Evolutionary conservation across 2,329 filamentous ascomycete species (phyloP), one percentile per base, ranked within the genome.

Genomic region (Botrytis deweyae): DNA sequence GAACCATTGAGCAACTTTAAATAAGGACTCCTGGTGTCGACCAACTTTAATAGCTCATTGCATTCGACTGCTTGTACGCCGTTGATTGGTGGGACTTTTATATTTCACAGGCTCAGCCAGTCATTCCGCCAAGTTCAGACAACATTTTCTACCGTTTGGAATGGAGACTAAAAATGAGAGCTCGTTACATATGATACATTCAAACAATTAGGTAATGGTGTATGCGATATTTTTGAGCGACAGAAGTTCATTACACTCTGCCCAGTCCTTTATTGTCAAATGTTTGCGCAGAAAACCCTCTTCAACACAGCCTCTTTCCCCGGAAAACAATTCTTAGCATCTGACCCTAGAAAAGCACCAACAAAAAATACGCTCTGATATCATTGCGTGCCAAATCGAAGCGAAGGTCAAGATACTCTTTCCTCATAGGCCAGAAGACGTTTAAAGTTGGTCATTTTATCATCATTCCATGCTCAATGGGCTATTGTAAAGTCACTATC

Each of bases 221-320:
- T 3, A 29, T 33, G 52, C 16, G n/a, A 58, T 0, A 18, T 6
- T 18, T 18, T 29, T 29, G n/a, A 14, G n/a, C 6, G 29, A 29
- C 9, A 33, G n/a, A 29, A 14, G 52, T 58, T 58, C 22, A 62
- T 38, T 62, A 12, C 22, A 62, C 2, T 3, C 36, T 40, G 22
- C 18, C 22, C 5, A 38, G 6, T 40, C 10, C 36, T 9, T 40
- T 12, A 62, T 18, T 40, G 36, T n/a, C 36, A n/a, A 40, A 16
- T 62, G 22, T 62, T 16, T 40, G 25, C 38, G 22, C 22, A 40
- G 36, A 55, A 59, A 44, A 70, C 6, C 14, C 22, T 70, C 33
- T 70, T 36, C 67, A 36, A 40, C 67, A 59, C 38, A 69, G 67
- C 67, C 67, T 22, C 38, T 63, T 44, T 59, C 6, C 29, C n/a